A percentile compares a stretch with the other conserved stretches of the same genome.
phyloP scores from a whole-genome alignment of 371 early-diverging fungal genomes.

The Syncephalis plumigaleata region DNA sequence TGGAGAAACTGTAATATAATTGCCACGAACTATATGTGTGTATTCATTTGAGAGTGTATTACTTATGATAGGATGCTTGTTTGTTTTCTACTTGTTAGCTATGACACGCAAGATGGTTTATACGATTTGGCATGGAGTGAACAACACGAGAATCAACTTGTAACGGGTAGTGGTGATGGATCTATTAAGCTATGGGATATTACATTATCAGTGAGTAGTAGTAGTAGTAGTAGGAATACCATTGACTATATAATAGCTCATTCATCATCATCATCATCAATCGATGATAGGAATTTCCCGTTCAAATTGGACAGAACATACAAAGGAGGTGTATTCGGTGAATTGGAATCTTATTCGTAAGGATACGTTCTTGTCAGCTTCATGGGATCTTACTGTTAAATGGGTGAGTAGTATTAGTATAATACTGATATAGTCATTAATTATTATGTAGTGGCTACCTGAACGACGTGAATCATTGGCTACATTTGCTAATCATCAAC shows the following conservation, averaged over 20 bases:
- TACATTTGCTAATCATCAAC: constrained; percentile 69
- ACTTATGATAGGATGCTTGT: neutral
- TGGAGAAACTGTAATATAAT: constrained; percentile 43
- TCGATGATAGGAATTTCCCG: constrained; percentile 55
- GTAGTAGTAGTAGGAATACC: no score
- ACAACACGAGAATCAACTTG: constrained; percentile 80
- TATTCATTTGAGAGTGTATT: neutral
- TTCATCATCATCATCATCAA: constrained; percentile 1
- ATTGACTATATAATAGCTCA: constrained; percentile 1
- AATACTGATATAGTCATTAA: neutral
- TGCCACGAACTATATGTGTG: neutral
- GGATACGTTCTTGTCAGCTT: constrained; percentile 69
- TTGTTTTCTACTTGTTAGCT: constrained; percentile 31
- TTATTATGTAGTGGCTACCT: constrained; percentile 61
- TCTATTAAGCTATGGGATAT: constrained; percentile 86
- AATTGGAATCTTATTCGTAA: constrained; percentile 85
- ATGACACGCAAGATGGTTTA: constrained; percentile 89
- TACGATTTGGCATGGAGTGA: constrained; percentile 92
- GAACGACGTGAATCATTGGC: constrained; percentile 52
- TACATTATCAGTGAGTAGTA: constrained; percentile 40
- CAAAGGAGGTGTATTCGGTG: constrained; percentile 79
- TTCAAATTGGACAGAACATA: constrained; percentile 85
- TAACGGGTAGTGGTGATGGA: constrained; percentile 84
- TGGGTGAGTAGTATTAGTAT: constrained; percentile 32
- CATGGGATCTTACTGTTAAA: constrained; percentile 90